Evolutionary conservation across 2,329 filamentous ascomycete genomes (phyloP).

Genomic region (Fragosphaeria purpurea): DNA sequence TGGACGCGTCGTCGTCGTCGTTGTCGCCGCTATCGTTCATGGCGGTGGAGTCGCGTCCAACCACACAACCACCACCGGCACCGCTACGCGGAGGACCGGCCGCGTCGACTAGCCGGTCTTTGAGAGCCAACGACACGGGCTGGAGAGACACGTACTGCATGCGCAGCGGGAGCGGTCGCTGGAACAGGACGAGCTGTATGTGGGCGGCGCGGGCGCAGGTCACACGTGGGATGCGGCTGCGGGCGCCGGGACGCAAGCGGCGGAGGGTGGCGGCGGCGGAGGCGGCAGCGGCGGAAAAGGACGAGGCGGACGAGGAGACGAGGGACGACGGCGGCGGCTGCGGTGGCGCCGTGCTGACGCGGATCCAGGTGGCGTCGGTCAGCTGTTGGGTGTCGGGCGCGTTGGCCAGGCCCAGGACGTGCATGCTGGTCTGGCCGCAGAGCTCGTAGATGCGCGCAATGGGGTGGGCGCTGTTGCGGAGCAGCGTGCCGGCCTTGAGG

Average conservation of each 20-base stretch:
- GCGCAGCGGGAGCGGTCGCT: slow-evolving; percentile 69
- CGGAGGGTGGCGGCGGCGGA: slow-evolving; percentile 26
- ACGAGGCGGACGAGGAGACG: slow-evolving; percentile 40
- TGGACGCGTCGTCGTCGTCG: background rate
- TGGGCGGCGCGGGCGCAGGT: slow-evolving; percentile 61
- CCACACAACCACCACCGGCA: background rate
- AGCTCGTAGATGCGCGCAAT: slow-evolving; percentile 71
- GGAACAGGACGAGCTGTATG: slow-evolving; percentile 81
- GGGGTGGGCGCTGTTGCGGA: slow-evolving; percentile 72
- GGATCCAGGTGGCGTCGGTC: too few relatives aligned
- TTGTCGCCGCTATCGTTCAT: slow-evolving; percentile 16
- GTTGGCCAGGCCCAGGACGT: slow-evolving; percentile 80
- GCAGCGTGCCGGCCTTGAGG: slow-evolving; percentile 70
- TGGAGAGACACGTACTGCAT: slow-evolving; percentile 96
- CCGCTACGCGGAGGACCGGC: background rate
- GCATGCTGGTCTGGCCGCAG: slow-evolving; percentile 73
- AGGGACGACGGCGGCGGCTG: slow-evolving; percentile 3
- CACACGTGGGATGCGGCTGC: slow-evolving; percentile 52
- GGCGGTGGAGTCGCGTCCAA: background rate
- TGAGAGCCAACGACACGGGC: slow-evolving; percentile 79
- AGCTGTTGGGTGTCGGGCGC: slow-evolving; percentile 25
- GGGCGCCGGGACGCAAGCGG: slow-evolving; percentile 27
- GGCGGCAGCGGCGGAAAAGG: slow-evolving; percentile 56
- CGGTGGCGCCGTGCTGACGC: too few relatives aligned
- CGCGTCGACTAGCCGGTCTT: slow-evolving; percentile 48